Evolutionary conservation across 495 filamentous ascomycete genomes (phyloP).

Genomic region (Aspergillus heteromorphus): DNA sequence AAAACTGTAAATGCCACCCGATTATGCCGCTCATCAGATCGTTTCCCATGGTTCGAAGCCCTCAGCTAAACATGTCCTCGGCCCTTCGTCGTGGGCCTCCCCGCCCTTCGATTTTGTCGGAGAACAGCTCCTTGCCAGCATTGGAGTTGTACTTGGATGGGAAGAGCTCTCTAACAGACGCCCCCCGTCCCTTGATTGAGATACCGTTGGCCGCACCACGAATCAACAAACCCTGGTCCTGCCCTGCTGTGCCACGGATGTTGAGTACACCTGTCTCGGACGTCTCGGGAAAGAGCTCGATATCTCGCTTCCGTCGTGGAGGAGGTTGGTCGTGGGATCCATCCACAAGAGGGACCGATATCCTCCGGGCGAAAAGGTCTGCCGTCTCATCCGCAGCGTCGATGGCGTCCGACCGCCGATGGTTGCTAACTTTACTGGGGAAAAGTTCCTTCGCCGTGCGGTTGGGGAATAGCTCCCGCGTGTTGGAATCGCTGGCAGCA

Average conservation of each 20-base stretch:
- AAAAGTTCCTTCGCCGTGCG: constrained; percentile 62
- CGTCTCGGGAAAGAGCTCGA: constrained; percentile 37
- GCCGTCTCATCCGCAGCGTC: constrained; percentile 60
- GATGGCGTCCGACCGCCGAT: constrained; percentile 60
- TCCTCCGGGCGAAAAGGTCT: constrained; percentile 49
- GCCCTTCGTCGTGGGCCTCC: constrained; percentile 44
- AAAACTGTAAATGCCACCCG: background rate
- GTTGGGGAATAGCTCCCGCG: constrained; percentile 46
- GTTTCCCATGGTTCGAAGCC: background rate
- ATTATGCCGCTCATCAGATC: background rate
- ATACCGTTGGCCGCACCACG: constrained; percentile 51
- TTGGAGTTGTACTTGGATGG: constrained; percentile 60
- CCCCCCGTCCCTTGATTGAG: constrained; percentile 42
- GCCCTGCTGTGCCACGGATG: constrained; percentile 57
- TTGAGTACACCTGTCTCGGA: constrained; percentile 38
- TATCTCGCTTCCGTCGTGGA: constrained; percentile 28
- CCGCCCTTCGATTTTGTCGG: constrained; percentile 45
- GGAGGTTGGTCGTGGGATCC: constrained; percentile 28
- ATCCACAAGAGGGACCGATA: constrained; percentile 49
- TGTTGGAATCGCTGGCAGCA: constrained; percentile 14
- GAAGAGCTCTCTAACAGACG: constrained; percentile 65
- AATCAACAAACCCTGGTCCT: constrained; percentile 58
- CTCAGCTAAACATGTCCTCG: constrained; percentile 48
- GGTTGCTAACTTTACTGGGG: constrained; percentile 56
- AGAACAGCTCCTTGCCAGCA: constrained; percentile 67